Evolutionary conservation across 75 land plant species (phyloP).

Genomic region (Sequoiadendron giganteum): DNA sequence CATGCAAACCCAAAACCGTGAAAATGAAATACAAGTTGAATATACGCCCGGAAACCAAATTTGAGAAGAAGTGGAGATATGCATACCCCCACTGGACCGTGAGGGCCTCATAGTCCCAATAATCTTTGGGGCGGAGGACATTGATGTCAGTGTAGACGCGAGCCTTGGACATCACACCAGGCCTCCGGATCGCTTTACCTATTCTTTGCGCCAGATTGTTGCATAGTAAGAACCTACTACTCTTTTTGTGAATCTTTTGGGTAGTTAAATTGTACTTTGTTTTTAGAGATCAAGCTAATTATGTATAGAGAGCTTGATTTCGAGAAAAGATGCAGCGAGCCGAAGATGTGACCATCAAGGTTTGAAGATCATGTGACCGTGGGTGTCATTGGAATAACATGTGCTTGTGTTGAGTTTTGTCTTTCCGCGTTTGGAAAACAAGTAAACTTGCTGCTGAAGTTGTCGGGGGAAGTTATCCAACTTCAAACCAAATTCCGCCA

Average conservation of each 20-base stretch:
- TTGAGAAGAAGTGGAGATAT: not conserved
- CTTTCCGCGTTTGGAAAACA: no score
- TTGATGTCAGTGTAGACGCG: conserved; percentile 73
- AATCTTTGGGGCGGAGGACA: conserved; percentile 56
- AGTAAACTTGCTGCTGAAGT: no score
- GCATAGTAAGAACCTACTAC: not conserved
- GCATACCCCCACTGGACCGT: conserved; percentile 64
- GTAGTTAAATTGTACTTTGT: not conserved
- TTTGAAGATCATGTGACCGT: not conserved
- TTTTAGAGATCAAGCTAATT: not conserved
- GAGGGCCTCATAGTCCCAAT: conserved; percentile 73
- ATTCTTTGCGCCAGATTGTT: conserved; percentile 42
- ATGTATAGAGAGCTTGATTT: not conserved
- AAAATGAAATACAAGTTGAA: not conserved
- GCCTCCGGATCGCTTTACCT: conserved; percentile 43
- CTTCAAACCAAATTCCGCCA: no score
- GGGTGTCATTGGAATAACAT: not conserved
- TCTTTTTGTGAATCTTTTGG: not conserved
- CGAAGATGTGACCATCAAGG: not conserved
- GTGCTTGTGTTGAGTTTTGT: not conserved
- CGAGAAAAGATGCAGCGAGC: not conserved
- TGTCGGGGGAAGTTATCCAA: no score
- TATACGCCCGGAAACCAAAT: not conserved
- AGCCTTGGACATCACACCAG: conserved; percentile 68
- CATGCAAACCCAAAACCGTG: no score